phyloP scores from a whole-genome alignment of 1,284 basidiomycete species.

The Dichomitus squalens region DNA sequence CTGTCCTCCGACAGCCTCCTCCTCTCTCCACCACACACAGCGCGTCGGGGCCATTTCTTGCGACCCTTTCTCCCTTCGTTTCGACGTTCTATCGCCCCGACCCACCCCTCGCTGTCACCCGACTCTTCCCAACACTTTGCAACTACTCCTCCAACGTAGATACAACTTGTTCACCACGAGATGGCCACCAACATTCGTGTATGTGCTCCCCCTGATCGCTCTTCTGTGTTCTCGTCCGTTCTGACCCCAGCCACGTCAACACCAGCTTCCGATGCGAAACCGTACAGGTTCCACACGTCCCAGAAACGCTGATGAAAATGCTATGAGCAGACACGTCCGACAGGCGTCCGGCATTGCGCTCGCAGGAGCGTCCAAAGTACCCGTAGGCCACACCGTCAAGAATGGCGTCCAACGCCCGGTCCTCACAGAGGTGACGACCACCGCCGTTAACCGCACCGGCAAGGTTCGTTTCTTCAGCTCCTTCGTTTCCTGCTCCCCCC shows the following conservation, averaged over 20 bases:
- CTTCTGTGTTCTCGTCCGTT: not conserved
- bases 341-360: constrained; percentile 53
- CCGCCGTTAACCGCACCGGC: constrained; percentile 61
- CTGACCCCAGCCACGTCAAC: constrained; percentile 4
- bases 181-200: constrained; percentile 65
- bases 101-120: constrained; percentile 25
- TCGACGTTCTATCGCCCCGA: constrained; percentile 18
- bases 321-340: constrained; percentile 62
- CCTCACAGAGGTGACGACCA: constrained; percentile 71
- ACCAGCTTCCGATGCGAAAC: constrained; percentile 42
- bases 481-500: not conserved
- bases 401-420: constrained; percentile 55
- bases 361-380: constrained; percentile 45
- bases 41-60: constrained; percentile 27
- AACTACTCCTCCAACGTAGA: constrained; percentile 33
- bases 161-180: constrained; percentile 33
- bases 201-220: constrained; percentile 28
- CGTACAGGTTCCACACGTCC: constrained; percentile 49
- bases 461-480: constrained; percentile 52
- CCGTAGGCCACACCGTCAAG: constrained; percentile 40
- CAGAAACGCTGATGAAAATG: constrained; percentile 75
- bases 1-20: constrained; percentile 22
- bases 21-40: constrained; percentile 20
- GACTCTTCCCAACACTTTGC: constrained; percentile 24
- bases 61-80: constrained; percentile 21